These are phyloP conservation scores for Agaricus sinodeliciosus DNA, from an alignment of 768 basidiomycete species.

Conservation along the genomic window DNA sequence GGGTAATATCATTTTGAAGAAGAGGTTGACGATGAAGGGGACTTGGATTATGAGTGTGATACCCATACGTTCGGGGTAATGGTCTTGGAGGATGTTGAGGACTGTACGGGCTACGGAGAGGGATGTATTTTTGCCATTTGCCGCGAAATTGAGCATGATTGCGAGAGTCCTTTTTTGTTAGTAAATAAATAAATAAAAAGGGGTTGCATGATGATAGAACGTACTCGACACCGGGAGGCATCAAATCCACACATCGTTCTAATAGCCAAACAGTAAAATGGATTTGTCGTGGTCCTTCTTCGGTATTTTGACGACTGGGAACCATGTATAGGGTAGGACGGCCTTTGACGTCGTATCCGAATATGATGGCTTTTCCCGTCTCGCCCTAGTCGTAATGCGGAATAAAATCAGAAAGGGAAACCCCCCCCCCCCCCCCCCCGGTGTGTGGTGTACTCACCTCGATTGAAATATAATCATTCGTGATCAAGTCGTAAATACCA, in stretches of 20 bases:
- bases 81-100: constrained; percentile 66
- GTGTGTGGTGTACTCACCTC: constrained; percentile 62
- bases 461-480: constrained; percentile 58
- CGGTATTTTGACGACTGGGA: constrained; percentile 71
- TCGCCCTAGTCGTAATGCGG: constrained; percentile 43
- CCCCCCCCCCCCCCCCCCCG: too few relatives aligned
- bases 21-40: constrained; percentile 70
- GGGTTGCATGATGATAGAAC: too few relatives aligned
- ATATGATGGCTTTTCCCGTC: constrained; percentile 77
- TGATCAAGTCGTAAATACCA: constrained; percentile 59
- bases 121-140: constrained; percentile 54
- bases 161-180: constrained; percentile 56
- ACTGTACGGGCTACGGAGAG: constrained; percentile 37
- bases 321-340: constrained; percentile 68
- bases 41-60: constrained; percentile 68
- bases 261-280: constrained; percentile 72
- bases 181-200: too few relatives aligned
- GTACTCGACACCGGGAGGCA: constrained; percentile 79
- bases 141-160: constrained; percentile 74
- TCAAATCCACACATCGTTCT: constrained; percentile 70
- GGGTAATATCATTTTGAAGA: constrained; percentile 73
- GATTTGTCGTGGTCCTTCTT: constrained; percentile 59
- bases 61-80: constrained; percentile 86
- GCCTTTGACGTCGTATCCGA: constrained; percentile 64
- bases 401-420: not conserved